Evolutionary conservation across 139 green algal genomes (phyloP).

Genomic region (Chlamydomonas incerta): DNA sequence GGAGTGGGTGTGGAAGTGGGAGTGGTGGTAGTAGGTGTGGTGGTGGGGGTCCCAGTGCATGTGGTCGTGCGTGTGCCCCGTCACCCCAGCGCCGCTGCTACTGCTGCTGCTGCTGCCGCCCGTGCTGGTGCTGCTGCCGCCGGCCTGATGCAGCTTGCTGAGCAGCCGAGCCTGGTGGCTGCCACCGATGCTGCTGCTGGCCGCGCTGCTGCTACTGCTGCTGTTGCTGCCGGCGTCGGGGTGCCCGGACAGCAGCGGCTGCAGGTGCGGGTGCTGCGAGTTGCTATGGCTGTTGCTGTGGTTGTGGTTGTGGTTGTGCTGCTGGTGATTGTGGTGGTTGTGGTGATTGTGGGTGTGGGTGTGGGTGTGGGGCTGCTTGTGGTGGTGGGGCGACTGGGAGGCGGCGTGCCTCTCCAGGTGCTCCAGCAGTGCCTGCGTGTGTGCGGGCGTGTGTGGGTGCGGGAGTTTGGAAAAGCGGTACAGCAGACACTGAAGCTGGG

Average conservation of each 20-base stretch:
- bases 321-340: not conserved
- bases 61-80: slow-evolving; percentile 4
- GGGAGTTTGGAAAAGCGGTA: not conserved
- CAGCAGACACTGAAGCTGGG: too few species aligned
- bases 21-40: slow-evolving; percentile 20
- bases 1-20: not conserved
- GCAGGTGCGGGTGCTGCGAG: not conserved
- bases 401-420: not conserved
- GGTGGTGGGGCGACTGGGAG: not conserved
- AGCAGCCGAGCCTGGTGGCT: too few species aligned
- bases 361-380: not conserved
- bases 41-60: not conserved
- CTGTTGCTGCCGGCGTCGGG: not conserved
- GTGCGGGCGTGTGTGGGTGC: too few species aligned
- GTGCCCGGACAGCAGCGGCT: not conserved
- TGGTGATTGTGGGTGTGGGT: not conserved
- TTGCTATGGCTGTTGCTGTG: not conserved
- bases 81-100: not conserved
- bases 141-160: slow-evolving; percentile 9
- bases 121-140: slow-evolving; percentile 21
- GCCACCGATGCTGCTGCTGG: not conserved
- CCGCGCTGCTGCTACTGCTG: not conserved
- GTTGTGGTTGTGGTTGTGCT: not conserved
- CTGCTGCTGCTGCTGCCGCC: not conserved
- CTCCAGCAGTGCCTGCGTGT: not conserved